These are phyloP conservation scores for Heracleum sosnowskyi DNA, from an alignment of 129 eudicot species.

Conservation along the genomic window DNA sequence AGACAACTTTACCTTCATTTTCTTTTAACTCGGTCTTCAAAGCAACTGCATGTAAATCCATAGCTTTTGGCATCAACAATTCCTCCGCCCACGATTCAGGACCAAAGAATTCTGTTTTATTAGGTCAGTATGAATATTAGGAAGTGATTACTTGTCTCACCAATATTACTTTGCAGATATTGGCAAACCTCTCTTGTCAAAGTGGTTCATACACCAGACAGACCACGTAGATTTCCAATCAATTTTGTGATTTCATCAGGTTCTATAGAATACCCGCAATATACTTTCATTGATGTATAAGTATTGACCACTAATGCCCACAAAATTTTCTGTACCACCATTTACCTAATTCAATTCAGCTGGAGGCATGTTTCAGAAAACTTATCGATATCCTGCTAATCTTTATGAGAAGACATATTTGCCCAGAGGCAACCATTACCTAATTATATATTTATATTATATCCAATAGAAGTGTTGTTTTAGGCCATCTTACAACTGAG, in stretches of 20 bases:
- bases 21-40: conserved; percentile 77
- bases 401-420: too few relatives aligned
- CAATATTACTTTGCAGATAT: not conserved
- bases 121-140: not conserved
- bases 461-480: too few relatives aligned
- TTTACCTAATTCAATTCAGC: too few relatives aligned
- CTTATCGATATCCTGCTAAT: too few relatives aligned
- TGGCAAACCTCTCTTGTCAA: not conserved
- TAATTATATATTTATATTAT: too few relatives aligned
- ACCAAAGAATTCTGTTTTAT: conserved; percentile 45
- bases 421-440: too few relatives aligned
- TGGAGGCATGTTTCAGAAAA: too few relatives aligned
- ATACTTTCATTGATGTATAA: not conserved
- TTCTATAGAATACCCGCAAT: not conserved
- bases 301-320: not conserved
- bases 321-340: too few relatives aligned
- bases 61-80: conserved; percentile 71
- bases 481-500: too few relatives aligned
- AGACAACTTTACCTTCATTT: conserved; percentile 57
- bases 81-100: conserved; percentile 70
- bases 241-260: not conserved
- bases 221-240: not conserved
- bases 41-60: conserved; percentile 75
- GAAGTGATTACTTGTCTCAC: not conserved
- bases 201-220: not conserved